phyloP scores from a whole-genome alignment of 768 basidiomycete species.

The Mrakia blollopis region DNA sequence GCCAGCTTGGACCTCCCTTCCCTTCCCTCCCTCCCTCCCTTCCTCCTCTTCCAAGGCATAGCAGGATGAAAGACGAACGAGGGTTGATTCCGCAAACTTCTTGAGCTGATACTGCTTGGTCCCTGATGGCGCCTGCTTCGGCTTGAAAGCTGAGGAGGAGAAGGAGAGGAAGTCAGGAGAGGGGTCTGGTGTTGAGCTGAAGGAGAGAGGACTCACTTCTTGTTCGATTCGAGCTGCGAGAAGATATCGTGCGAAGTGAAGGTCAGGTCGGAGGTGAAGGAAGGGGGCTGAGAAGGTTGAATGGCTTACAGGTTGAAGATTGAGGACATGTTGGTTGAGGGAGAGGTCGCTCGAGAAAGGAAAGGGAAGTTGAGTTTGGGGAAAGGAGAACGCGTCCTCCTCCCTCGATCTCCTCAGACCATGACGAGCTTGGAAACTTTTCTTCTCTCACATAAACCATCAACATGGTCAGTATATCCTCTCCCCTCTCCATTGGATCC shows the following conservation, averaged over 20 bases:
- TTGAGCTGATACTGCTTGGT: slow-evolving; percentile 97
- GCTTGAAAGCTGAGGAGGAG: slow-evolving; percentile 64
- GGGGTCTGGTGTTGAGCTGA: neutral
- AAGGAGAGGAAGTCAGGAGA: neutral
- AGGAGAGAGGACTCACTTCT: slow-evolving; percentile 18
- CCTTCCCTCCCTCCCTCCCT: neutral
- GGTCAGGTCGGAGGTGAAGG: neutral
- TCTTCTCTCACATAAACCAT: neutral
- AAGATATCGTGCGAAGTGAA: neutral
- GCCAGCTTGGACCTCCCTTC: slow-evolving; percentile 4
- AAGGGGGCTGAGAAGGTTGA: neutral
- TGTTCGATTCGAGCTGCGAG: slow-evolving; percentile 23
- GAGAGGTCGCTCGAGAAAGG: neutral
- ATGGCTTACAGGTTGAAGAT: slow-evolving; percentile 30
- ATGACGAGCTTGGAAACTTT: neutral
- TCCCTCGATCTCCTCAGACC: neutral
- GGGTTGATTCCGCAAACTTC: slow-evolving; percentile 57
- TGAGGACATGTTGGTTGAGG: slow-evolving; percentile 24
- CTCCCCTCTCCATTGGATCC: neutral
- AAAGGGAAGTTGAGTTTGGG: neutral
- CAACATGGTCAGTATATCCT: neutral
- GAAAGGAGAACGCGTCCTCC: neutral
- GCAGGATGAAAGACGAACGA: slow-evolving; percentile 35
- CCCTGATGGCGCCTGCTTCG: slow-evolving; percentile 88
- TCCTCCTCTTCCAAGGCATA: neutral